Evolutionary conservation across 192 early-diverging fungal species (phyloP).

Genomic region (Podila epicladia): DNA sequence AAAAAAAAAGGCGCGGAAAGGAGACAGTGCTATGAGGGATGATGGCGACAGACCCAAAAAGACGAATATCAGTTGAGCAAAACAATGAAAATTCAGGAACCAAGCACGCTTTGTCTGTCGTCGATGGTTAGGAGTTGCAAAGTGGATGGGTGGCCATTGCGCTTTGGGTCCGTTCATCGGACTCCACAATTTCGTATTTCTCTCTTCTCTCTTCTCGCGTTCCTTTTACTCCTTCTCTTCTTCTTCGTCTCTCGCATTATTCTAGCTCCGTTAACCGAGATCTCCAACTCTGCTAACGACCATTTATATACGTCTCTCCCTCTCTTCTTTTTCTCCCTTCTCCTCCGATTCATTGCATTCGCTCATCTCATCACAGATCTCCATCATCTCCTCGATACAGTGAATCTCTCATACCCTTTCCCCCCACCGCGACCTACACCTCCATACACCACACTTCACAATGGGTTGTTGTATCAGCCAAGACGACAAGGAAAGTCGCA

Average conservation of each 20-base stretch:
- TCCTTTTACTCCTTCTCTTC: neutral
- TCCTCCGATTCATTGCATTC: neutral
- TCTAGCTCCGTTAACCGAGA: neutral
- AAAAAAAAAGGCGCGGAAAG: too few species aligned
- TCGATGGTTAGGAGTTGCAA: too few species aligned
- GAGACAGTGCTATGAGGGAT: too few species aligned
- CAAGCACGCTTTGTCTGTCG: neutral
- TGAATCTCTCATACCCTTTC: neutral
- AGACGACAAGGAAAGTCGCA: constrained; percentile 86
- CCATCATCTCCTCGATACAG: neutral
- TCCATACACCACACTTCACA: neutral
- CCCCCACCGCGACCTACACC: neutral
- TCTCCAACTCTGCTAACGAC: neutral
- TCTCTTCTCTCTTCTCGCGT: neutral
- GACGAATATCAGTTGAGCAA: too few species aligned
- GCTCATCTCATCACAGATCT: neutral
- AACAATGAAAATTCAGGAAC: too few species aligned
- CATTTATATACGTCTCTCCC: neutral
- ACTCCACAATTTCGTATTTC: neutral
- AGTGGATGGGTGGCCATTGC: too few species aligned
- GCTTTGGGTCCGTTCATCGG: too few species aligned
- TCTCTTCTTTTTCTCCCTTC: neutral
- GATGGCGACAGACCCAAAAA: too few species aligned
- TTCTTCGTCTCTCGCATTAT: neutral
- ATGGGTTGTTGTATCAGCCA: constrained; percentile 90